These are phyloP conservation scores for Leccinum boreale DNA, from an alignment of 768 basidiomycete genomes.

Conservation along the genomic window DNA sequence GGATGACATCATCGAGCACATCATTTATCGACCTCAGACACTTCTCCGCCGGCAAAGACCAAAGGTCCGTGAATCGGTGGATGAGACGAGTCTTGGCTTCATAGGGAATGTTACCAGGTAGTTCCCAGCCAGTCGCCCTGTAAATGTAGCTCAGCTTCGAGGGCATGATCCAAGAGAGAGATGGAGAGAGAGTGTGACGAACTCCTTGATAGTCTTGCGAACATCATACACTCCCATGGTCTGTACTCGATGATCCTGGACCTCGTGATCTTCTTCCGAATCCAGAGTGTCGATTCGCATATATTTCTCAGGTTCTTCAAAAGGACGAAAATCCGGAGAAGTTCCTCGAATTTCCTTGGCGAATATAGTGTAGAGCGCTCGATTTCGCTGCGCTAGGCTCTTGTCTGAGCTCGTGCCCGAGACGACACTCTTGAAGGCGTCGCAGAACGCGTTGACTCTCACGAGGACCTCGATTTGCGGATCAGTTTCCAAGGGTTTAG, in stretches of 20 bases:
- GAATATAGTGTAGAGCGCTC: slow-evolving; percentile 32
- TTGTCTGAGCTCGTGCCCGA: slow-evolving; percentile 34
- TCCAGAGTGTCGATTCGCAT: slow-evolving; percentile 11
- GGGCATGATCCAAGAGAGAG: not conserved
- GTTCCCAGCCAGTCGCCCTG: slow-evolving; percentile 42
- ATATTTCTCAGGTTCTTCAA: slow-evolving; percentile 13
- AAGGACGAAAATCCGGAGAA: slow-evolving; percentile 41
- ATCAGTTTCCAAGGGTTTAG: slow-evolving; percentile 35
- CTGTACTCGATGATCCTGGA: not conserved
- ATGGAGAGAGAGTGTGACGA: slow-evolving; percentile 1
- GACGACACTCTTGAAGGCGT: slow-evolving; percentile 32
- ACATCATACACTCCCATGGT: slow-evolving; percentile 34
- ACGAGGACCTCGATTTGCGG: slow-evolving; percentile 45
- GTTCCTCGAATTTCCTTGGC: slow-evolving; percentile 36
- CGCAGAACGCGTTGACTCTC: slow-evolving; percentile 44
- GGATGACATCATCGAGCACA: slow-evolving; percentile 30
- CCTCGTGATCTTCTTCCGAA: not conserved
- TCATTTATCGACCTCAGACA: slow-evolving; percentile 35
- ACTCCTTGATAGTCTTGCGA: slow-evolving; percentile 35
- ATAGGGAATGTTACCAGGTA: slow-evolving; percentile 40
- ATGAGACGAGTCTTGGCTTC: slow-evolving; percentile 40
- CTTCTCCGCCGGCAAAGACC: slow-evolving; percentile 33
- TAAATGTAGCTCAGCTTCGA: not conserved
- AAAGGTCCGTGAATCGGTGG: slow-evolving; percentile 30
- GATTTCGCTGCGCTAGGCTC: slow-evolving; percentile 35